Conservation (phyloP, 2,329 filamentous ascomycete genomes). For the Cladosporium sp. region DNA sequence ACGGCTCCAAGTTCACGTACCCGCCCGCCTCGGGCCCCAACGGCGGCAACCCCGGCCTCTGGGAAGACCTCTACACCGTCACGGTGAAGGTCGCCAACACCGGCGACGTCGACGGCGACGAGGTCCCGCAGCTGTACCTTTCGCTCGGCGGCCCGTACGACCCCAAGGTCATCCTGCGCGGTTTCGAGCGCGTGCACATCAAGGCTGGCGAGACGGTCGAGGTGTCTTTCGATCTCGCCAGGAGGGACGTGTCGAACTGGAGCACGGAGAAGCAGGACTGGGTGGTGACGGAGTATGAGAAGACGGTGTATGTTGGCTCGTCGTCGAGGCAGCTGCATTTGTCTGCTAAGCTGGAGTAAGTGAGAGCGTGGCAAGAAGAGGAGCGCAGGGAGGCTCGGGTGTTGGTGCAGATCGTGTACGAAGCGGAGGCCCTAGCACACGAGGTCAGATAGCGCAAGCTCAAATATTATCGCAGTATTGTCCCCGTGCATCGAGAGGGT, state of each 20-base stretch:
- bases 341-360: conserved; percentile 18
- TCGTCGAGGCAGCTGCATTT: conserved; percentile 56
- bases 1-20: conserved; percentile 57
- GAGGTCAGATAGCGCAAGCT: not conserved
- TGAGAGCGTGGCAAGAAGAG: not conserved
- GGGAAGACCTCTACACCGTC: conserved; percentile 68
- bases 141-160: conserved; percentile 76
- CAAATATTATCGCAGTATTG: not conserved
- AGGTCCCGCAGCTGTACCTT: conserved; percentile 72
- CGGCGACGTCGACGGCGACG: conserved; percentile 62
- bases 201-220: conserved; percentile 64
- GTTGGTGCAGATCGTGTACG: not conserved
- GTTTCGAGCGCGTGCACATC: conserved; percentile 74
- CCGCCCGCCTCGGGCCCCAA: conserved; percentile 63
- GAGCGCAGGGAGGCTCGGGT: not conserved
- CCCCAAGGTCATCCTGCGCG: conserved; percentile 64
- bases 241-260: conserved; percentile 85
- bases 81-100: conserved; percentile 69
- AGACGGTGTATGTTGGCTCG: conserved; percentile 59
- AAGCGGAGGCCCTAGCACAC: not conserved
- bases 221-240: conserved; percentile 67
- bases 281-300: conserved; percentile 60
- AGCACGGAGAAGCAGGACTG: conserved; percentile 76
- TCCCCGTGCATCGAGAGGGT: not conserved
- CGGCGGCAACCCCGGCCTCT: conserved; percentile 63